Percentiles rank a stretch among this genome's conserved stretches.
These are phyloP conservation scores for Ascochyta rabiei DNA, from an alignment of 2,329 filamentous ascomycete species.

Conservation along the genomic window DNA sequence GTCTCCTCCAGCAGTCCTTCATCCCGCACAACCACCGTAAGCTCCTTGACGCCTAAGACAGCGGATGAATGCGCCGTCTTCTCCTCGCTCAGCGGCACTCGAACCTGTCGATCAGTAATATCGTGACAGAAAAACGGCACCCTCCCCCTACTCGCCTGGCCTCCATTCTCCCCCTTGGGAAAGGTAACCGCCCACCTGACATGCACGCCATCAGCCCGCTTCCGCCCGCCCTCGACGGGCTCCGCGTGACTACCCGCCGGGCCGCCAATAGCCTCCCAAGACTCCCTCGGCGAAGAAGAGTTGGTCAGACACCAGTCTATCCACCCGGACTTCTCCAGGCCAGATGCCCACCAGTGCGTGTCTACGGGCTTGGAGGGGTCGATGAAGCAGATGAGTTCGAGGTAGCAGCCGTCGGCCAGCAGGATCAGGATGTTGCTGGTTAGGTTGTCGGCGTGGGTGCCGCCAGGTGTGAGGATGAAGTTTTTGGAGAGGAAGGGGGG, in stretches of 20 bases:
- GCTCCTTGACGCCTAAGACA: slow-evolving; percentile 52
- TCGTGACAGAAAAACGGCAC: slow-evolving; percentile 69
- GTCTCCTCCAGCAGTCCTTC: slow-evolving; percentile 21
- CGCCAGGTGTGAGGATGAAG: slow-evolving; percentile 66
- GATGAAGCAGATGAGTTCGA: slow-evolving; percentile 70
- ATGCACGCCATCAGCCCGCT: slow-evolving; percentile 60
- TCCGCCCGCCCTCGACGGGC: slow-evolving; percentile 60
- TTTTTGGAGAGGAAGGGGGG: slow-evolving; percentile 58
- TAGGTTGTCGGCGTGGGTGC: slow-evolving; percentile 64
- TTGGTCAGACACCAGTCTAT: slow-evolving; percentile 62
- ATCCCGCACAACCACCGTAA: slow-evolving; percentile 36
- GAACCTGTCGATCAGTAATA: slow-evolving; percentile 60
- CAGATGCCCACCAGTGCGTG: slow-evolving; percentile 62
- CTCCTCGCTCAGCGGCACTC: slow-evolving; percentile 57
- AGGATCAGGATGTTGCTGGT: slow-evolving; percentile 69
- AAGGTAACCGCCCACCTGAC: slow-evolving; percentile 66
- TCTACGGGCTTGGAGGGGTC: slow-evolving; percentile 50
- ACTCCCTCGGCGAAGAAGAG: neutral
- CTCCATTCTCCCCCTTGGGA: slow-evolving; percentile 49
- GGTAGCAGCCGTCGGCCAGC: slow-evolving; percentile 67
- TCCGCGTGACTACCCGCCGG: slow-evolving; percentile 53
- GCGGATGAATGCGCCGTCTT: slow-evolving; percentile 58
- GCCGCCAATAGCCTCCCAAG: slow-evolving; percentile 8
- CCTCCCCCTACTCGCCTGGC: slow-evolving; percentile 51
- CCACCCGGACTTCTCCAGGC: slow-evolving; percentile 60